phyloP scores from a whole-genome alignment of 371 early-diverging fungal genomes.

The Capillidium rhysosporum region DNA sequence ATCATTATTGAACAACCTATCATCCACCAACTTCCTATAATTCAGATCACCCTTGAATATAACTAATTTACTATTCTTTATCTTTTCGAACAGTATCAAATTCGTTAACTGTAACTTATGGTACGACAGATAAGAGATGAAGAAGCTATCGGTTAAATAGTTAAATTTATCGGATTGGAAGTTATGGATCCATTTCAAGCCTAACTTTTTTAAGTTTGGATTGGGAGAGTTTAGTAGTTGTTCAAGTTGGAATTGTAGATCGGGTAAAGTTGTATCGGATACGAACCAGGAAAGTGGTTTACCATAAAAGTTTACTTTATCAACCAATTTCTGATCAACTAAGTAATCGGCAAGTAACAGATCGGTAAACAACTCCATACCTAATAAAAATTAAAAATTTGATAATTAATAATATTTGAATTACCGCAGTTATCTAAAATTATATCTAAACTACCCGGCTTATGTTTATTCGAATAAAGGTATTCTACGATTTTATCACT shows the following conservation, averaged over 20 bases:
- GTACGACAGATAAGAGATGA: slow-evolving; percentile 64
- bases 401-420: not conserved
- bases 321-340: slow-evolving; percentile 40
- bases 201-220: slow-evolving; percentile 2
- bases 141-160: slow-evolving; percentile 50
- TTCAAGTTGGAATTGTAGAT: slow-evolving; percentile 36
- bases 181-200: not conserved
- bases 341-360: slow-evolving; percentile 74
- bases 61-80: slow-evolving; percentile 34
- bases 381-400: slow-evolving; percentile 12
- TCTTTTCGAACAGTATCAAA: slow-evolving; percentile 32
- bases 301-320: slow-evolving; percentile 53
- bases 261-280: slow-evolving; percentile 57
- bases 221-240: slow-evolving; percentile 20
- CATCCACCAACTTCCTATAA: slow-evolving; percentile 81
- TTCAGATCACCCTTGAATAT: slow-evolving; percentile 94
- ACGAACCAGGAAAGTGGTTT: slow-evolving; percentile 91
- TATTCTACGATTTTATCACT: not conserved
- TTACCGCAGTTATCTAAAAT: slow-evolving; percentile 70
- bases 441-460: slow-evolving; percentile 32
- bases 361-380: slow-evolving; percentile 82
- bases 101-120: slow-evolving; percentile 43
- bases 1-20: slow-evolving; percentile 59
- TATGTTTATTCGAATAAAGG: not conserved
- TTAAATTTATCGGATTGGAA: not conserved